A percentile compares a stretch with the other conserved stretches of the same genome.
Evolutionary conservation across 805 yeast species (phyloP).

Genomic region (Zygotorulaspora danielsina): DNA sequence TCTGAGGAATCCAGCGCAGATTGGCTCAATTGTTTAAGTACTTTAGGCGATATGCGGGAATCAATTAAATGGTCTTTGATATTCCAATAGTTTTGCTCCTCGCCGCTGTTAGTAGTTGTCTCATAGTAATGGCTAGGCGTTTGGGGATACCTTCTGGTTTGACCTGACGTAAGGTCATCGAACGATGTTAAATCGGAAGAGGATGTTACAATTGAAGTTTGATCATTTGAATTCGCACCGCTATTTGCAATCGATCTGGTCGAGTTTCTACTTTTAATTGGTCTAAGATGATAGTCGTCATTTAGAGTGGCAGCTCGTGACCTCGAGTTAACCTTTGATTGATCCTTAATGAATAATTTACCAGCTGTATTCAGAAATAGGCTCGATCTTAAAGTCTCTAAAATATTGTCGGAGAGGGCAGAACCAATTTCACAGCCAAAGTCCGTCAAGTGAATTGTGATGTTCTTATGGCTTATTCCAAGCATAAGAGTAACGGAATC

Average conservation of each 20-base stretch:
- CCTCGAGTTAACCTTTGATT: constrained; percentile 18
- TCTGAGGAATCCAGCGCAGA: constrained; percentile 13
- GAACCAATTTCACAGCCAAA: constrained; percentile 57
- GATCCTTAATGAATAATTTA: constrained; percentile 31
- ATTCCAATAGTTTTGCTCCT: constrained; percentile 32
- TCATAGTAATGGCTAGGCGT: constrained; percentile 36
- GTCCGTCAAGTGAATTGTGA: constrained; percentile 61
- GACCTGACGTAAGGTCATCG: constrained; percentile 27
- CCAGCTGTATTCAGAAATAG: constrained; percentile 34
- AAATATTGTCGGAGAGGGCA: constrained; percentile 47
- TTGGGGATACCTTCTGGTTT: constrained; percentile 29
- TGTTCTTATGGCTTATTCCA: constrained; percentile 23
- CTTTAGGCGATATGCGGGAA: constrained; percentile 14
- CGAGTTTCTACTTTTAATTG: constrained; percentile 30
- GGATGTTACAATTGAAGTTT: constrained; percentile 26
- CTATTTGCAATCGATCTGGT: constrained; percentile 28
- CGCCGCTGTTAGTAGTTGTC: constrained; percentile 15
- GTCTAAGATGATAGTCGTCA: constrained; percentile 17
- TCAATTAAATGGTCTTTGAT: constrained; percentile 23
- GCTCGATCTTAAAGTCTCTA: constrained; percentile 38
- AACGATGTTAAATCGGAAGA: constrained; percentile 32
- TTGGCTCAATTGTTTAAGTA: constrained; percentile 4
- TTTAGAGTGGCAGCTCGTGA: constrained; percentile 19
- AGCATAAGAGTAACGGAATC: constrained; percentile 38
- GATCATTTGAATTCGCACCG: constrained; percentile 26